Evolutionary conservation across 106 monocot species (phyloP), one percentile per base, ranked within the genome.

Genomic region (Cymbidium sinense): DNA sequence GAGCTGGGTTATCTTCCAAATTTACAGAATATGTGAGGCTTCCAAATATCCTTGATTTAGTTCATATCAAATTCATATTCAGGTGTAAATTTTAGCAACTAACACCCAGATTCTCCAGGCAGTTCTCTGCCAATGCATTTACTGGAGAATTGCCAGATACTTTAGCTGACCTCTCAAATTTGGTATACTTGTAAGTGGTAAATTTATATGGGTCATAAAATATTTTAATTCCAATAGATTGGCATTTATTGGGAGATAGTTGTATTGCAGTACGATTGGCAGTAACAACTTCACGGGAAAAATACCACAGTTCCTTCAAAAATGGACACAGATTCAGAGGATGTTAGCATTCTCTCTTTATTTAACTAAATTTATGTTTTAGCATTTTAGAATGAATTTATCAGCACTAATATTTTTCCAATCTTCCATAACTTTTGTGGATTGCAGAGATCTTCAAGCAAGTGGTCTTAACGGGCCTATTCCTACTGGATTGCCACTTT

Each of bases 361-460:
- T 43, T 27, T 23, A 43, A 18, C 10, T 47, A 44, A 74, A 25
- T 5, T 28, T 44, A 3, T 28, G 18, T 43, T 74, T 18, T 72
- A 72, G 11, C 37, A 71, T 39, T 39, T 39, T 39, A 20, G 18
- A 20, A 19, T 36, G 20, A 71, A 71, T 67, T 74, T 74, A 47
- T 44, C 11, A 25, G 19, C 27, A 2, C 19, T 44, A 12, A 35
- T 44, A 23, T 44, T 29, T 37, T 4, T 44, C 4, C n/a, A 44
- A 44, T 74, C 44, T 28, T 28, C 27, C 13, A 44, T 74, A 72
- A 72, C 10, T 47, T 43, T 12, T 74, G 44, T 44, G 20, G 1
- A 44, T 47, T 74, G 21, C 74, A 74, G 74, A 43, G 74, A 74
- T 74, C 41, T 74, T 43, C 74, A 74, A 74, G 74, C 74, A 44